Evolutionary conservation across 176 grass and related monocot species (phyloP), one percentile per base, ranked within the genome.

Genomic region (Triticum dicoccoides): DNA sequence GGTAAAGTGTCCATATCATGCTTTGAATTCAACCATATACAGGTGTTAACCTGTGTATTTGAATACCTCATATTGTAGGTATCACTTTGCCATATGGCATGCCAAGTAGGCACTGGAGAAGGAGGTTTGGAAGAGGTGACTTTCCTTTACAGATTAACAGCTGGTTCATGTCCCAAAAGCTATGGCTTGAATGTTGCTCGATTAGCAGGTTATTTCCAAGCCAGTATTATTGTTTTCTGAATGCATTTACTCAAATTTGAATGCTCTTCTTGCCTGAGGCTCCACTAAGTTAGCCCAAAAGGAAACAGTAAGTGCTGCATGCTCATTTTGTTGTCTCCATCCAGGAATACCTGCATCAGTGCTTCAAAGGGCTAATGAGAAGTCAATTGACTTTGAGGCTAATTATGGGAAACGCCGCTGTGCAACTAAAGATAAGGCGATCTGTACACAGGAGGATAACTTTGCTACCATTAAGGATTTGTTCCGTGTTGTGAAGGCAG

Each of bases 161-260:
- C 84, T 82, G 91, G 96, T 84, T 92, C 90, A 81, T 98, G 96
- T 77, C 96, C 96, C 85, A 98, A 98, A 92, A 98, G 96, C 87
- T 98, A 98, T 68, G 93, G 96, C 89, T 88, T 98, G 76, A 98
- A 98, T 89, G 96, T 98, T 83, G 96, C 96, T 73, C 89, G 91
- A 83, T 91, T 98, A 32, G 96, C 96, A 89, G 93, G 96, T 98
- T 80, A 75, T 76, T 82, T 73, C 35, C 54, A 76, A 84, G 44
- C 65, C 77, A 54, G 66, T 65, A n/a, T 45, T 86, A 15, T 82
- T 59, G 25, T 42, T 78, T 83, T 76, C 14, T 51, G 25, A 21
- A 7, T 58, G 52, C 52, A 8, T 39, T 75, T 74, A 6, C 32
- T 86, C 56, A 75, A 33, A 80, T 61, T 88, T 2, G 78, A 70